Conservation (phyloP, 129 eudicot species). For the Glebionis coronaria region DNA sequence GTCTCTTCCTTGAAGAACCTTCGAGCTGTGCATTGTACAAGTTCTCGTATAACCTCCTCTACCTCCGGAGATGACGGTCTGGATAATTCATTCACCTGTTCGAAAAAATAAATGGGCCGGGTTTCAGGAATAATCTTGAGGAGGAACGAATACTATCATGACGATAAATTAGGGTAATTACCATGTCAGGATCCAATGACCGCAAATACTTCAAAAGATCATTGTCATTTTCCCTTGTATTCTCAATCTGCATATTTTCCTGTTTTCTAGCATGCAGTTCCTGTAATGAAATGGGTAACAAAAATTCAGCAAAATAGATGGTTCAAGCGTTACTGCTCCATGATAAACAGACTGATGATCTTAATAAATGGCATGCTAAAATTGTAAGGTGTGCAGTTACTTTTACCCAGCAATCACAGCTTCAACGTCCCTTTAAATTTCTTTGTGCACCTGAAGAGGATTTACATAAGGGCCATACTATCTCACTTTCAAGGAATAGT, state of each 20-base stretch:
- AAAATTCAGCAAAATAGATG: constrained; percentile 13
- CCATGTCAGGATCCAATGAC: constrained; percentile 80
- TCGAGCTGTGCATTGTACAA: constrained; percentile 55
- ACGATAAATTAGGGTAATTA: constrained; percentile 23
- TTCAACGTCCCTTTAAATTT: not conserved
- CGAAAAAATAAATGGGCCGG: constrained; percentile 5
- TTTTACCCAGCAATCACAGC: not conserved
- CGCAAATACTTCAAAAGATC: constrained; percentile 69
- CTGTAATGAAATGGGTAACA: constrained; percentile 30
- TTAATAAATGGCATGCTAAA: constrained; percentile 1
- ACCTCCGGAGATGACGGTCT: constrained; percentile 85
- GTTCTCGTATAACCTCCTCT: constrained; percentile 78
- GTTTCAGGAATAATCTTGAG: constrained; percentile 1
- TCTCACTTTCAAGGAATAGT: not conserved
- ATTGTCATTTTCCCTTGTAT: constrained; percentile 49
- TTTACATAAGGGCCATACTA: constrained; percentile 14
- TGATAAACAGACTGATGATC: not conserved
- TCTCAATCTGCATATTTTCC: constrained; percentile 58
- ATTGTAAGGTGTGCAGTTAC: not conserved
- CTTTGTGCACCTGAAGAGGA: constrained; percentile 1
- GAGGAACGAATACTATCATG: not conserved
- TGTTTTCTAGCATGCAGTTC: constrained; percentile 59
- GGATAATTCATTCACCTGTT: constrained; percentile 79
- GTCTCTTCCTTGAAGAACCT: constrained; percentile 57
- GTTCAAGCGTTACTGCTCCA: constrained; percentile 10